Conservation (phyloP, 225 moss, liverwort and hornwort genomes). For the Ulota crispa region DNA sequence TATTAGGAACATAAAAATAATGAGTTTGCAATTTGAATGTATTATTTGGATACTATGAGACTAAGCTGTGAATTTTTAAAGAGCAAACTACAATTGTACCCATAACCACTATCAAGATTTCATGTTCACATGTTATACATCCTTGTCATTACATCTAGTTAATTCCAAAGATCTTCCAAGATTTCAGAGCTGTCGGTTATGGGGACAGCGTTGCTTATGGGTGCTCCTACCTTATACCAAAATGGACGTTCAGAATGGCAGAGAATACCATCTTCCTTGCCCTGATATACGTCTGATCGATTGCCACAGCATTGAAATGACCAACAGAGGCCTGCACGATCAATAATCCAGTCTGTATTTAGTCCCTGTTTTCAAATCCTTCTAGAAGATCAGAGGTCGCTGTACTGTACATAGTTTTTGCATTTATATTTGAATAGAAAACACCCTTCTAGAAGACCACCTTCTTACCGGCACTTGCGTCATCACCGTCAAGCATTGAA, state of each 20-base stretch:
- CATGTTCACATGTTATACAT: too few relatives aligned
- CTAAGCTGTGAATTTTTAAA: too few relatives aligned
- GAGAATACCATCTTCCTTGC: background rate
- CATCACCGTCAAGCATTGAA: background rate
- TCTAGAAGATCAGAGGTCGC: conserved; percentile 3
- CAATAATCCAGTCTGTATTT: background rate
- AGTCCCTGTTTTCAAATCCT: background rate
- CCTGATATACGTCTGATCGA: background rate
- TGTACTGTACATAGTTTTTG: background rate
- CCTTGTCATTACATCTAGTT: too few relatives aligned
- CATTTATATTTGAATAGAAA: background rate
- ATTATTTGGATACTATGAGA: too few relatives aligned
- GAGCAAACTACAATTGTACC: too few relatives aligned
- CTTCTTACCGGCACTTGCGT: background rate
- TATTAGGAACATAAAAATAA: too few relatives aligned
- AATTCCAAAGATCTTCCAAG: too few relatives aligned
- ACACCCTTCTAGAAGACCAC: conserved; percentile 16
- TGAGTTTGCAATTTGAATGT: too few relatives aligned
- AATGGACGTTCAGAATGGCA: background rate
- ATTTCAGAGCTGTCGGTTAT: too few relatives aligned
- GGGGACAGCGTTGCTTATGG: too few relatives aligned
- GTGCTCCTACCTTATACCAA: too few relatives aligned
- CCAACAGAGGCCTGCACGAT: background rate
- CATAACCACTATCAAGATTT: too few relatives aligned
- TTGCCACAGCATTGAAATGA: background rate